These are phyloP conservation scores for Metschnikowia baotianmanensis DNA, from an alignment of 805 yeast species.

Conservation along the genomic window DNA sequence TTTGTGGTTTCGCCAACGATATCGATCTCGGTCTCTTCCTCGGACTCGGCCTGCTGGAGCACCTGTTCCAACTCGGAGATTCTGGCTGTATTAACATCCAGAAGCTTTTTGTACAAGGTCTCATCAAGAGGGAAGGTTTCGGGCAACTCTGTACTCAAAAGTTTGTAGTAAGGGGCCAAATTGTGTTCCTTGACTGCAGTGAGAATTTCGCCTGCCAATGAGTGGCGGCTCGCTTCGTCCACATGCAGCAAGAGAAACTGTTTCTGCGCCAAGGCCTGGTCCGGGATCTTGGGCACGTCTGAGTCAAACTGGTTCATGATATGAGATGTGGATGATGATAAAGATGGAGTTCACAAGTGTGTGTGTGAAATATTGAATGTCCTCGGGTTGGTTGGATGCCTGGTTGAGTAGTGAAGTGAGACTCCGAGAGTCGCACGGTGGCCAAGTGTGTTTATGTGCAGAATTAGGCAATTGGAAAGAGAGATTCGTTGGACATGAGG, in stretches of 20 bases:
- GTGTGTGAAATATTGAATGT: too few relatives aligned
- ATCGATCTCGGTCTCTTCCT: constrained; percentile 85
- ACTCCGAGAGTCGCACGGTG: too few relatives aligned
- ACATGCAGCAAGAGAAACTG: constrained; percentile 56
- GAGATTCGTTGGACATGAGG: too few relatives aligned
- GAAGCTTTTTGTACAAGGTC: constrained; percentile 48
- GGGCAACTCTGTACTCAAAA: constrained; percentile 43
- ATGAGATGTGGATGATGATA: background rate
- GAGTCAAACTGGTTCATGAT: constrained; percentile 35
- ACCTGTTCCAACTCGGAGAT: constrained; percentile 52
- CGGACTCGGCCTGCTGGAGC: constrained; percentile 55
- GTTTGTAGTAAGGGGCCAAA: constrained; percentile 81
- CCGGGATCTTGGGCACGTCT: constrained; percentile 67
- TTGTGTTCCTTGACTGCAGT: constrained; percentile 55
- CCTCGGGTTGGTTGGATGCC: too few relatives aligned
- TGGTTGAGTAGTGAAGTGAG: too few relatives aligned
- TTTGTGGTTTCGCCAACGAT: constrained; percentile 71
- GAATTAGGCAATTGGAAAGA: too few relatives aligned
- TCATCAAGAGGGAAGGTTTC: constrained; percentile 58
- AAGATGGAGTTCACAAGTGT: too few relatives aligned
- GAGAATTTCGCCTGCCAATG: constrained; percentile 45
- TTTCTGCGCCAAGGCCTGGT: constrained; percentile 75
- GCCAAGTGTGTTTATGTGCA: too few relatives aligned
- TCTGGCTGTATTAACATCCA: constrained; percentile 52
- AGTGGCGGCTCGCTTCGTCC: constrained; percentile 35